Conservation (phyloP, 1,284 basidiomycete genomes). For the Pseudozyma hubeiensis region DNA sequence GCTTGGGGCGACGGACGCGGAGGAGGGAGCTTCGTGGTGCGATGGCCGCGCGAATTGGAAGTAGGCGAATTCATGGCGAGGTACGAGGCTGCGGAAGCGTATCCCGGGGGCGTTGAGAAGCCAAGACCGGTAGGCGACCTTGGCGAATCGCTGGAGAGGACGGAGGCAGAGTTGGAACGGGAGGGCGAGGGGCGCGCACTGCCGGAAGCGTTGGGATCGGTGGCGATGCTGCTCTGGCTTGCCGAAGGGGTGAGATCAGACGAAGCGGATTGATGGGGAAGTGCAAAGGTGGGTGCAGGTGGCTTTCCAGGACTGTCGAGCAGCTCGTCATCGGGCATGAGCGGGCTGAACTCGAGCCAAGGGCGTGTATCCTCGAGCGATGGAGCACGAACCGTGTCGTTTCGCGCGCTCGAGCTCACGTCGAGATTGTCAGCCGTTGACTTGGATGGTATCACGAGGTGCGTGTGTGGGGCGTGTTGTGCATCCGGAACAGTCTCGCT, state of each 20-base stretch:
- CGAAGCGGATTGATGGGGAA: conserved; percentile 10
- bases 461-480: conserved; percentile 9
- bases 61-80: conserved; percentile 33
- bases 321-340: conserved; percentile 33
- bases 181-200: conserved; percentile 28
- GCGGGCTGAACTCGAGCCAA: conserved; percentile 47
- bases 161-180: conserved; percentile 25
- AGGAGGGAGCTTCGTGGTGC: conserved; percentile 36
- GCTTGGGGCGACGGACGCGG: conserved; percentile 44
- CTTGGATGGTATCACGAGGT: conserved; percentile 18
- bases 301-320: conserved; percentile 19
- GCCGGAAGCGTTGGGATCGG: conserved; percentile 10
- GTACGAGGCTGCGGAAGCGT: conserved; percentile 30
- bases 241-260: conserved; percentile 29
- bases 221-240: conserved; percentile 29
- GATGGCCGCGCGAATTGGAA: conserved; percentile 14
- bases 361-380: conserved; percentile 41
- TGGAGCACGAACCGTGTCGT: conserved; percentile 5
- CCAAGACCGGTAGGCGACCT: conserved; percentile 35
- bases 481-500: conserved; percentile 7
- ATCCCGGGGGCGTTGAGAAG: conserved; percentile 20
- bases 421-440: neutral
- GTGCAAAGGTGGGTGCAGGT: conserved; percentile 8
- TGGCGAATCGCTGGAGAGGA: conserved; percentile 25
- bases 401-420: neutral